phyloP scores from a whole-genome alignment of 164 flowering plant species.

The Berberis vulgaris region DNA sequence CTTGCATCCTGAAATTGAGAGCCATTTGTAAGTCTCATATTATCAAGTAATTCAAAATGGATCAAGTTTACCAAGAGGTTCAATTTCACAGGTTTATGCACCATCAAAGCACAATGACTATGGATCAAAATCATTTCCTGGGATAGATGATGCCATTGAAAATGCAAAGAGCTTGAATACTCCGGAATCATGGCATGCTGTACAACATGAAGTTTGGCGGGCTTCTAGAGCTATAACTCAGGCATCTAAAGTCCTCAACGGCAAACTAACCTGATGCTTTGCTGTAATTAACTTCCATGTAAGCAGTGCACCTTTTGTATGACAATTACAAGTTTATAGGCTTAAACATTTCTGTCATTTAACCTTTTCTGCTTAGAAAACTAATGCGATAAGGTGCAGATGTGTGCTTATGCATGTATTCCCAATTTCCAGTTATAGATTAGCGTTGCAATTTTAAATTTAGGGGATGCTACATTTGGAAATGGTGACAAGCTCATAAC shows the following conservation, averaged over 20 bases:
- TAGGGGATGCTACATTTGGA: background rate
- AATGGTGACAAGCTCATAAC: background rate
- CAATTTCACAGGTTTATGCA: constrained; percentile 45
- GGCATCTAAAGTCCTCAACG: constrained; percentile 48
- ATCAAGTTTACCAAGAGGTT: background rate
- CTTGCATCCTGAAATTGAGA: background rate
- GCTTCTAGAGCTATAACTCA: constrained; percentile 59
- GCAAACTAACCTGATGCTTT: constrained; percentile 37
- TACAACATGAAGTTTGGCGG: constrained; percentile 72
- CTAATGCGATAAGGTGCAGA: too few relatives aligned
- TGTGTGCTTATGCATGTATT: too few relatives aligned
- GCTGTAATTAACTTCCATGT: background rate
- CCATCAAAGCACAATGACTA: constrained; percentile 54
- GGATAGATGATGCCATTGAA: constrained; percentile 51
- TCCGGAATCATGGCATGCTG: constrained; percentile 38
- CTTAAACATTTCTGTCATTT: background rate
- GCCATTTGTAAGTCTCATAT: background rate
- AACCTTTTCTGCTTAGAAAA: too few relatives aligned
- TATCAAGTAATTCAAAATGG: background rate
- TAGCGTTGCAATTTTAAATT: background rate
- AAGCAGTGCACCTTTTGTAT: background rate
- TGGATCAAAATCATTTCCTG: constrained; percentile 64
- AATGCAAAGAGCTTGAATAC: constrained; percentile 40
- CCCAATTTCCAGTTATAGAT: constrained; percentile 1
- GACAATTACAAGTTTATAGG: background rate